Conservation (phyloP, 2,329 filamentous ascomycete genomes). For the Chaetomium globosum region DNA sequence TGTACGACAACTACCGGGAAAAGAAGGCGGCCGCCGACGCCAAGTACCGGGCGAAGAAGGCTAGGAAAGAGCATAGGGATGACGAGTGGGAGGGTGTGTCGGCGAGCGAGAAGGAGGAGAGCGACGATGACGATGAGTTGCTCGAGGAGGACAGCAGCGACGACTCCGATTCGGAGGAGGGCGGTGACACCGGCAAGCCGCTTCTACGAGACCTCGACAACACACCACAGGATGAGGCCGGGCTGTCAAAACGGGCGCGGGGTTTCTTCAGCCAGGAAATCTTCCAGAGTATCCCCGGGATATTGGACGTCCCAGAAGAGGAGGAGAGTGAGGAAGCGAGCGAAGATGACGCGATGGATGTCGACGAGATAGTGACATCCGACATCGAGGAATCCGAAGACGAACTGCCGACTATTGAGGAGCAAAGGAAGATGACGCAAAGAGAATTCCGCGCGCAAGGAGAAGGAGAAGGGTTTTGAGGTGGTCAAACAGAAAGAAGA, state of each 20-base stretch:
- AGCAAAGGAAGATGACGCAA: constrained; percentile 38
- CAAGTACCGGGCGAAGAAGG: constrained; percentile 88
- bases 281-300: constrained; percentile 77
- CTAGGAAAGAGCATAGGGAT: constrained; percentile 76
- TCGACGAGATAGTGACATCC: constrained; percentile 30
- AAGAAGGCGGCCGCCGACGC: constrained; percentile 77
- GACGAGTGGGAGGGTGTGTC: constrained; percentile 94
- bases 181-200: constrained; percentile 47
- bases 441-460: constrained; percentile 42
- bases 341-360: constrained; percentile 47
- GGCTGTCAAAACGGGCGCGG: constrained; percentile 80
- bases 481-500: constrained; percentile 55
- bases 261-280: constrained; percentile 95
- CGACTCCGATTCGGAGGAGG: constrained; percentile 61
- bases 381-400: constrained; percentile 34
- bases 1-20: constrained; percentile 86
- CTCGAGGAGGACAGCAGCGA: constrained; percentile 65
- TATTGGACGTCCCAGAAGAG: constrained; percentile 55
- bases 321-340: constrained; percentile 38
- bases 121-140: constrained; percentile 57
- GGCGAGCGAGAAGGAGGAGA: constrained; percentile 60
- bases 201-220: constrained; percentile 66
- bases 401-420: constrained; percentile 31
- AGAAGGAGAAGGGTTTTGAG: constrained; percentile 55
- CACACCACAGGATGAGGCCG: constrained; percentile 53